phyloP scores from a whole-genome alignment of 495 filamentous ascomycete species.

The Parmelia sp. region DNA sequence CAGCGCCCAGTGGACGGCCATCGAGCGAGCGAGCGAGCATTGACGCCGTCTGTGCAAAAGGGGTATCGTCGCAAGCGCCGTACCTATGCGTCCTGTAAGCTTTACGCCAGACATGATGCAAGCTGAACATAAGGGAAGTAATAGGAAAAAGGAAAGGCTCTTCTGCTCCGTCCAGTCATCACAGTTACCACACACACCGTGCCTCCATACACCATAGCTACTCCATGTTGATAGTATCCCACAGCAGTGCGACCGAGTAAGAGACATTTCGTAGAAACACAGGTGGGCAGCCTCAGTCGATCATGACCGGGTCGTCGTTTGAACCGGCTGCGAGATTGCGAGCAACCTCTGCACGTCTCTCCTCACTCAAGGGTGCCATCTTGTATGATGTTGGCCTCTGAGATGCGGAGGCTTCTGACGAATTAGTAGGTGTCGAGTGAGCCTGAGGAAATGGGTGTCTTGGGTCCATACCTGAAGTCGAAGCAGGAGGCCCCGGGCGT shows the following conservation, averaged over 20 bases:
- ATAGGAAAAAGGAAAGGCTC: neutral
- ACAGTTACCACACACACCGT: neutral
- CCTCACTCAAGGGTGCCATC: constrained; percentile 13
- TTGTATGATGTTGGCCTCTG: constrained; percentile 4
- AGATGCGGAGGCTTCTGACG: neutral
- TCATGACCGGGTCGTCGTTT: constrained; percentile 14
- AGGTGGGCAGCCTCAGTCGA: constrained; percentile 9
- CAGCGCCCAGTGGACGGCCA: constrained; percentile 3
- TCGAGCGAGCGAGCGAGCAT: neutral
- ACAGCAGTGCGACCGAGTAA: neutral
- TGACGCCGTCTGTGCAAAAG: constrained; percentile 11
- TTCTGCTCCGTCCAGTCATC: neutral
- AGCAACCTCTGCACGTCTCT: constrained; percentile 10
- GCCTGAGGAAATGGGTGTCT: neutral
- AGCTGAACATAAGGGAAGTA: constrained; percentile 5
- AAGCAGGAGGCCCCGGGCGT: neutral
- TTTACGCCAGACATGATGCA: constrained; percentile 9
- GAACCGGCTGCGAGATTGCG: constrained; percentile 8
- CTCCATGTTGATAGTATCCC: neutral
- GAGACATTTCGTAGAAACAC: neutral
- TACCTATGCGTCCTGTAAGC: constrained; percentile 17
- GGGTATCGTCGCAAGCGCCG: constrained; percentile 20
- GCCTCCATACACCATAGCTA: constrained; percentile 1
- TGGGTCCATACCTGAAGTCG: neutral
- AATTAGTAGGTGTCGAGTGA: neutral